Conservation (phyloP, 1,139 yeast species). For the Debaryomyces sp. region DNA sequence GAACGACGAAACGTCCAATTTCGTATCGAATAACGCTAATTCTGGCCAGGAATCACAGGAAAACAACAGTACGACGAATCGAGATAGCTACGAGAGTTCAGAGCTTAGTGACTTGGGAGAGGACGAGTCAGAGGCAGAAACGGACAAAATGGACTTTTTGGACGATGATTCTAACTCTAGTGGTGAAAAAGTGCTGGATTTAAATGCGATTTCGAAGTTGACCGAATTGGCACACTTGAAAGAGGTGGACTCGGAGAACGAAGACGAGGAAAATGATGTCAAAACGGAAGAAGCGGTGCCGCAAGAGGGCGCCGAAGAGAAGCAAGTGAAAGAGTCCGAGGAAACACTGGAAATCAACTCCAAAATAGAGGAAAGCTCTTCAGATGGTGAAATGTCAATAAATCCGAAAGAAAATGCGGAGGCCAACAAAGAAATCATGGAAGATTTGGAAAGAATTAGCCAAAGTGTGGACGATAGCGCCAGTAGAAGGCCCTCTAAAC, state of each 20-base stretch:
- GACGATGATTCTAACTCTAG: conserved; percentile 36
- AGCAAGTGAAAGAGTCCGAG: not conserved
- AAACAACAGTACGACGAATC: not conserved
- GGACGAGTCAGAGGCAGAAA: conserved; percentile 76
- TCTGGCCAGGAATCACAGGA: not conserved
- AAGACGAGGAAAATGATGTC: conserved; percentile 16
- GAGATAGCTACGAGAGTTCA: conserved; percentile 42
- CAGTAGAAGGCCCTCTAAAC: conserved; percentile 4
- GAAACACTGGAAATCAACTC: not conserved
- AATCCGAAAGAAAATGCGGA: conserved; percentile 11
- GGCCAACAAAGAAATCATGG: conserved; percentile 9
- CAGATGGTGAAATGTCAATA: conserved; percentile 5
- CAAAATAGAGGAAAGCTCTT: conserved; percentile 6
- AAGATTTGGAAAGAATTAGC: conserved; percentile 9
- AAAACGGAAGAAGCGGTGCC: not conserved
- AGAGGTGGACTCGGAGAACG: conserved; percentile 28
- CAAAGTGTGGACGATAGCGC: conserved; percentile 1
- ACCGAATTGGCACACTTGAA: conserved; percentile 47
- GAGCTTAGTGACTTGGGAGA: conserved; percentile 63
- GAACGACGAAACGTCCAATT: conserved; percentile 19
- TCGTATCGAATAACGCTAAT: conserved; percentile 6
- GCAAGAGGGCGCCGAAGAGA: not conserved
- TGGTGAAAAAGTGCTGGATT: conserved; percentile 36
- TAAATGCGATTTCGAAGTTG: conserved; percentile 41
- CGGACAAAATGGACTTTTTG: conserved; percentile 69